Base-by-base conservation (phyloP, 306 rosid species). In the Luffa aegyptiaca region DNA sequence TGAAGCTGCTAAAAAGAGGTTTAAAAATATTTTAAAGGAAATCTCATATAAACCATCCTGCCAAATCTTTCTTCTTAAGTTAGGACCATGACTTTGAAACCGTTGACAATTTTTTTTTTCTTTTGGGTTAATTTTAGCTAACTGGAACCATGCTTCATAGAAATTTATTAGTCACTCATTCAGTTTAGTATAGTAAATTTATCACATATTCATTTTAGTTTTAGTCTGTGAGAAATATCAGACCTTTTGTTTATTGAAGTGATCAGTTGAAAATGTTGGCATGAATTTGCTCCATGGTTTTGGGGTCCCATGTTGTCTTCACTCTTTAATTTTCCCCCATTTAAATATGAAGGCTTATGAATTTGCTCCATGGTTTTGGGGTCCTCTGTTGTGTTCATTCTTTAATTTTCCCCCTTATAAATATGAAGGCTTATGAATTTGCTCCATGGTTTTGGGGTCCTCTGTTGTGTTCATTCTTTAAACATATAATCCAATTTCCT, bases 21-120 rank as follows among this genome's bases (percentile, higher is more conserved):
- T 95, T 84, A 93, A 88, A 71, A 97, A 89, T 83, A 93, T 91
- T 80, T 86, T 97, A 69, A 68, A 77, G 77, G 92, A 95, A 86
- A 89, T 83, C 82, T 86, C 88, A 49, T 95, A 89, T 69, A 87
- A 86, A 78, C 94, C 96, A 6, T 86, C 86, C 48, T 95, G 99
- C 83, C 99, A 95, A 86, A 88, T 93, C 80, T 88, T 91, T 84
- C 97, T 93, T 88, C 97, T 95, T 80, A 91, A 91, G 81, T 90
- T 94, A 72, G 57, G 12, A 45, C 20, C 55, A 70, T 20, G 6
- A n/a, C 10, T 11, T 44, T 70, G n/a, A 44, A 44, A 44, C 5
- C 2, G 20, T 18, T 18, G 49, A 17, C 14, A 13, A 26, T 26
- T 26, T 26, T 26, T 26, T 26, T 26, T 26, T 26, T 37, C 39